These are phyloP conservation scores for Stipa capillata DNA, from an alignment of 176 grass and related monocot genomes.

Conservation along the genomic window DNA sequence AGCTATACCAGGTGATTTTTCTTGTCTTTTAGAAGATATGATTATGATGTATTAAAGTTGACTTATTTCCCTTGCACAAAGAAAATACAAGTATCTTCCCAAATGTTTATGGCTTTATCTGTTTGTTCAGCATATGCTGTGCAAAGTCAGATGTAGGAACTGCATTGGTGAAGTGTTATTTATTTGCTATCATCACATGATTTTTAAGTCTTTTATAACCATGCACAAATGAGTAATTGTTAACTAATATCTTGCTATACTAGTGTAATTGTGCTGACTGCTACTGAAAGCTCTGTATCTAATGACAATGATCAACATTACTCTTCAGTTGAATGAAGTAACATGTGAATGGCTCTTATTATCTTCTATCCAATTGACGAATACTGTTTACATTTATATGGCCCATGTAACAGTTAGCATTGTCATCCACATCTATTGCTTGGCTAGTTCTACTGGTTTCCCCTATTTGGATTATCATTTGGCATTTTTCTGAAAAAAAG, in stretches of 20 bases:
- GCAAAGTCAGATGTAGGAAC: conserved; percentile 1
- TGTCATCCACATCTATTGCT: not conserved
- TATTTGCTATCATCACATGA: conserved; percentile 1
- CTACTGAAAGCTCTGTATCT: not conserved
- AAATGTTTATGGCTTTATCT: not conserved
- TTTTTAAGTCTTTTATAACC: not conserved
- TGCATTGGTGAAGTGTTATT: not conserved
- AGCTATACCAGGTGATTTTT: conserved; percentile 73
- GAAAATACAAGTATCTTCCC: conserved; percentile 5
- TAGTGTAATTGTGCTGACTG: not conserved
- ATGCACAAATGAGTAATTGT: not conserved
- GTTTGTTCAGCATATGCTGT: not conserved
- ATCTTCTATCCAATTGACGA: not conserved
- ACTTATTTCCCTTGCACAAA: not conserved
- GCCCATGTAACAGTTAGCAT: not conserved
- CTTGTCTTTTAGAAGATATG: not conserved
- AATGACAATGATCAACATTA: not conserved
- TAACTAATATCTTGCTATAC: not conserved
- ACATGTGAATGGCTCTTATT: not conserved
- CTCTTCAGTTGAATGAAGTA: not conserved
- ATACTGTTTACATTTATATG: not conserved
- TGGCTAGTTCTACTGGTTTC: not conserved
- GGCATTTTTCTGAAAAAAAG: not conserved
- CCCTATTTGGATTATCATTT: not conserved
- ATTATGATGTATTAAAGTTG: not conserved